Evolutionary conservation across 2,329 filamentous ascomycete species (phyloP), one percentile per base, ranked within the genome.

Genomic region (Alternaria sp.): DNA sequence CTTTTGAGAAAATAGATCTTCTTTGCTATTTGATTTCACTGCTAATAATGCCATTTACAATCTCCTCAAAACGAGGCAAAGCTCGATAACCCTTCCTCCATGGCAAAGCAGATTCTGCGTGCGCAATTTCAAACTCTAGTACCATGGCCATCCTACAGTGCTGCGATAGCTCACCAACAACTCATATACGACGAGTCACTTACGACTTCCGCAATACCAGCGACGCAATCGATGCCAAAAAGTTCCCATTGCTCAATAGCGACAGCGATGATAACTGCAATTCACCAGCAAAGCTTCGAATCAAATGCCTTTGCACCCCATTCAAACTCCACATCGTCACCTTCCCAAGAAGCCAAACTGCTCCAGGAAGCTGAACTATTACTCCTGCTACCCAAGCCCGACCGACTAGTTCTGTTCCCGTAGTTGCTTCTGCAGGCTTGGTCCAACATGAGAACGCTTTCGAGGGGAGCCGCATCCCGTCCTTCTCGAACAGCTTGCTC

Each of bases 271-370:
- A 30, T n/a, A 21, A 11, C 10, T 40, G 36, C 36, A 40, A 15
- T 15, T 59, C 36, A 59, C 57, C 57, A 59, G 19, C 57, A 59
- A 15, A 59, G 40, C 15, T 36, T 59, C 19, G 47, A 59, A 21
- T 59, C 49, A 36, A 59, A 59, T 40, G 57, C 47, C n/a, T 19
- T 43, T 15, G 26, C 26, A 21, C 21, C 26, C 57, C 47, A 59
- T 32, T 21, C 32, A 30, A 21, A 17, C 11, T 19, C 30, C 12
- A 15, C 25, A 28, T 52, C 32, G n/a, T 28, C 56, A 30, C 46
- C 46, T 25, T 52, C 46, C 46, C 23, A 28, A 43, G 46, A 57
- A 23, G 11, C 30, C n/a, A 51, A 8, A 12, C 30, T 57, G 17
- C 25, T 17, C 56, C 56, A 36, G 44, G 36, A 52, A 45, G 36